phyloP scores from a whole-genome alignment of 805 yeast species.

The Metschnikowia shivogae region DNA sequence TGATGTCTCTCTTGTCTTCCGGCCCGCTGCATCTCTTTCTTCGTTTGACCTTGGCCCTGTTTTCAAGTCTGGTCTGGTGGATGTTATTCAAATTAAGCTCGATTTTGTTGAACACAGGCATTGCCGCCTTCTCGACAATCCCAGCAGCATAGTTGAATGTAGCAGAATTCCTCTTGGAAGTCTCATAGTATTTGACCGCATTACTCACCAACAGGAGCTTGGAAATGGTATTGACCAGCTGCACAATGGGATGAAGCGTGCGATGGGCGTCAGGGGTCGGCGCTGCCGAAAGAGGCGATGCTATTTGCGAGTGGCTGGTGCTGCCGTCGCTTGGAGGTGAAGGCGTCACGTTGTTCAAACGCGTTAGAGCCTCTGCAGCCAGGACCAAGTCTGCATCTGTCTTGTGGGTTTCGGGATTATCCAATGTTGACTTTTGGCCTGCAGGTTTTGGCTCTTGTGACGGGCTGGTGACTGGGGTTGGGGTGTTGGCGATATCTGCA shows the following conservation, averaged over 20 bases:
- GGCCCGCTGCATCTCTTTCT: slow-evolving; percentile 8
- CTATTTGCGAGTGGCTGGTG: slow-evolving; percentile 8
- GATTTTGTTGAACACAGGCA: slow-evolving; percentile 48
- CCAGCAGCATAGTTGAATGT: slow-evolving; percentile 59
- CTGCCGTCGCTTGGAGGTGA: slow-evolving; percentile 17
- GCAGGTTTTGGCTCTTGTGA: not conserved
- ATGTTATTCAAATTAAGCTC: slow-evolving; percentile 43
- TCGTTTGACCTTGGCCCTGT: slow-evolving; percentile 14
- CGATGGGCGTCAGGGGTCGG: slow-evolving; percentile 13
- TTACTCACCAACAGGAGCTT: slow-evolving; percentile 43
- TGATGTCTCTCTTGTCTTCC: slow-evolving; percentile 50
- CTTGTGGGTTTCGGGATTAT: not conserved
- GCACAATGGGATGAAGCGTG: slow-evolving; percentile 37
- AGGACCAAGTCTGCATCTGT: slow-evolving; percentile 27
- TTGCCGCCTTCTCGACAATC: slow-evolving; percentile 52
- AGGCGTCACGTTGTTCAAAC: slow-evolving; percentile 25
- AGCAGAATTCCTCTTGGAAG: slow-evolving; percentile 42
- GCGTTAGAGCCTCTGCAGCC: slow-evolving; percentile 42
- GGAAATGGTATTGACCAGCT: slow-evolving; percentile 34
- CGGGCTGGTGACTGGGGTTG: not conserved
- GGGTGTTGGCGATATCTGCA: not conserved
- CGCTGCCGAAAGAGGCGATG: slow-evolving; percentile 13
- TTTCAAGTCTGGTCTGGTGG: slow-evolving; percentile 28
- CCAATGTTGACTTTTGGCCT: not conserved
- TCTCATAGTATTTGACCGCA: slow-evolving; percentile 47